Evolutionary conservation across 2,329 filamentous ascomycete genomes (phyloP), one percentile per base, ranked within the genome.

Genomic region (Fusarium liriodendri): DNA sequence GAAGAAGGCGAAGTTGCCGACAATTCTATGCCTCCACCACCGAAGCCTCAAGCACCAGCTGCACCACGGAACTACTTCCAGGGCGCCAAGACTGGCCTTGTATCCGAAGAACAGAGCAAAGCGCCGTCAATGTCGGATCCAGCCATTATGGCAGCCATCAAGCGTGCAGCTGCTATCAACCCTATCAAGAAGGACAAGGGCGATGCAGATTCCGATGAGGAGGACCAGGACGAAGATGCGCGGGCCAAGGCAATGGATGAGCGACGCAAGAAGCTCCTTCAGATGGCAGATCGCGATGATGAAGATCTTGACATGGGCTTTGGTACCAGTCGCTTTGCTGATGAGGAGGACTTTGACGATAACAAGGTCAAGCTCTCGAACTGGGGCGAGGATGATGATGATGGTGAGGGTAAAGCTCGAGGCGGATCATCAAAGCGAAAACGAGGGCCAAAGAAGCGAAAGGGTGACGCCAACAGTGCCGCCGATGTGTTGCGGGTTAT

Each of bases 261-360:
- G 59, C 91, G 93, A 9, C 90, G 92, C 61, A 92, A 91, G 81
- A 92, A 90, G 74, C 93, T 98, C 85, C 86, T 98, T 7, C 87
- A 92, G 76, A 88, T 88, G 69, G 90, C 91, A 64, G 93, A 94
- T 75, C 90, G 95, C 57, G 96, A 98, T 80, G 91, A 95, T 57
- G 92, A 96, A 66, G 96, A 99, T 83, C 89, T 99, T 84, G 97
- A 99, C 79, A 90, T 98, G 87, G 96, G 95, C 69, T 98, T 99
- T 79, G 97, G 97, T 37, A 94, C 92, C 22, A 97, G 93, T 79
- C 89, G 96, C 32, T 92, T 94, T 78, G 95, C 94, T 63, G 97
- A 98, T 78, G 95, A 95, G 59, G 95, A 95, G 69, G 95, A 97
- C 73, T 89, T 93, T 73, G 94, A 95, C 45, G 87, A 88, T 25